Evolutionary conservation across 805 yeast genomes (phyloP), one percentile per base, ranked within the genome.

Genomic region (Saccharomyces kudriavzevii): DNA sequence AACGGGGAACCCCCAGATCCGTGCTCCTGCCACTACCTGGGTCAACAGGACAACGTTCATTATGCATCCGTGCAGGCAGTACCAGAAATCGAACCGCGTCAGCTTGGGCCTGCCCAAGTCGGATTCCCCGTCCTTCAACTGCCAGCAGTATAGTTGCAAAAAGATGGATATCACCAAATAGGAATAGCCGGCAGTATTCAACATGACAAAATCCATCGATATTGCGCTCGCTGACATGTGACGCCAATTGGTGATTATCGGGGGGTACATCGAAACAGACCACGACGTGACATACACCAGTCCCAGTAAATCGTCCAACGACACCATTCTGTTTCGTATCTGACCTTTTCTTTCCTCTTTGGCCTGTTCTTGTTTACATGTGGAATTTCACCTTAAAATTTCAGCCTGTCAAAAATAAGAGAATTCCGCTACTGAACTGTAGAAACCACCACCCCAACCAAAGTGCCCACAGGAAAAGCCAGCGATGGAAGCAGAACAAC

Each of bases 201-300:
- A 55, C 25, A 73, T 64, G 2, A 77, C 63, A 54, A 74, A 78
- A 57, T 80, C 85, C 3, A 73, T 58, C 0, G 84, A 80, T 1
- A 80, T 61, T 0, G 82, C 82, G 50, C 77, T 78, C 0, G 83
- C 68, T 0, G 79, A 71, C 51, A 63, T 66, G 14, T 72, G 63
- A 27, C 58, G 64, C 58, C 70, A 71, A 55, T 78, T 78, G 8
- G 77, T 65, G 6, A 71, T 43, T 5, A 80, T 51, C 1, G 80
- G 76, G 3, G 83, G 81, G 56, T 80, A 80, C 64, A 76, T 76
- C 1, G 83, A 77, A 0, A 77, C 52, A 14, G 82, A 68, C 78
- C 78, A 75, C 49, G 74, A 72, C 4, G 65, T 31, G 2, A 74
- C 76, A 57, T 74, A 74, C 0, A 69, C 56, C n/a, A 68, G 57